Base-by-base conservation (phyloP, 2,329 filamentous ascomycete genomes). In the Fusarium luffae region DNA sequence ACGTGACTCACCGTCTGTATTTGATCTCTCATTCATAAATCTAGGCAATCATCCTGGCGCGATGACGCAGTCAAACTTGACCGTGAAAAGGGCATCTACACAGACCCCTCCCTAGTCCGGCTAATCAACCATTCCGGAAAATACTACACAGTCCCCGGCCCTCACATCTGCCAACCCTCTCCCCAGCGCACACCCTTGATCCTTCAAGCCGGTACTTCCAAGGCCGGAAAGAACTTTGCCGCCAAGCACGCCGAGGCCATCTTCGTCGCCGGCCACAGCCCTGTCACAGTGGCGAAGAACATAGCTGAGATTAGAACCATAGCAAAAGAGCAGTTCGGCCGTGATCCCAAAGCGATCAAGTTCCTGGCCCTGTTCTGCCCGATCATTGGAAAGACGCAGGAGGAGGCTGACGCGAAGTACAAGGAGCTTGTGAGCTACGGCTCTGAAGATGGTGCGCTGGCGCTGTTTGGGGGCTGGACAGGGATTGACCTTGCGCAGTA, bases 401-500 rank as follows among this genome's bases (percentile, higher is more conserved):
- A 89, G 59, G 90, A 92, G 74, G 91, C 91, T 0, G 79, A 84
- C 61, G 85, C 83, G 9, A 93, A 92, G 78, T 87, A 90, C 54
- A 79, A 82, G 0, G 88, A 92, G 7, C 89, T 88, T 63, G 82
- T 85, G 12, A 83, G 85, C 58, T 88, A 92, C 73, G 91, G 89
- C 2, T 85, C 82, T 4, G 78, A 79, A 37, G 91, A 86, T 69
- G 91, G 91, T 4, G 91, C 90, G 0, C 75, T 93, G 59, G 89
- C 90, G 2, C 78, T 93, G 19, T 93, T 93, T 71, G 90, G 90
- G 21, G 91, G 91, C 3, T 93, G 91, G 90, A 93, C 91, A 0
- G 91, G 84, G 4, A 85, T 85, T 25, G 83, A 86, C 55, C 70
- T 86, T 16, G 81, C 84, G 32, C 82, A 86, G 54, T 92, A 91